phyloP scores from a whole-genome alignment of 2,329 filamentous ascomycete species.

The Cytospora mali region DNA sequence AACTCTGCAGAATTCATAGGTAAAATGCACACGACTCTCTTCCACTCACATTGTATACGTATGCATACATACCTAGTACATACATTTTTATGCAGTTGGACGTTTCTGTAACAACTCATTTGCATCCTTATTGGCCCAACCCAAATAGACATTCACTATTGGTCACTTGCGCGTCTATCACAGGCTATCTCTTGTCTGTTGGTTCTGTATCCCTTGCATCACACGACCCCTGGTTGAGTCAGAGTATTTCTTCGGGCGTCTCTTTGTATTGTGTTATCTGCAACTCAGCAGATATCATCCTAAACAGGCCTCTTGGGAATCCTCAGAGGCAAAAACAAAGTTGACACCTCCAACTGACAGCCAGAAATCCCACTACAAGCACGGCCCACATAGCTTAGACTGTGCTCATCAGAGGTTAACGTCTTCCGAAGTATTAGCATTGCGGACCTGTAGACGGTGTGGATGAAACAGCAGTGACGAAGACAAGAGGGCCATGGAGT shows the following conservation, averaged over 20 bases:
- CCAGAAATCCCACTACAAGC: neutral
- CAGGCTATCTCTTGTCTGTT: neutral
- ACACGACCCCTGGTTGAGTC: neutral
- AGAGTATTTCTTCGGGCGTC: neutral
- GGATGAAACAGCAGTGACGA: neutral
- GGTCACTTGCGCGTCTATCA: neutral
- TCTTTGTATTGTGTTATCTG: neutral
- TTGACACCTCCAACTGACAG: neutral
- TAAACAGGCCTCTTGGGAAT: neutral
- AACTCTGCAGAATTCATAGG: neutral
- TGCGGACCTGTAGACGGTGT: too few species aligned
- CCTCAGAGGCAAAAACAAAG: neutral
- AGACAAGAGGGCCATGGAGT: neutral
- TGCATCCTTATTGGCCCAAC: neutral
- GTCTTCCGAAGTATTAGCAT: too few species aligned
- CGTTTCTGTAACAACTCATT: neutral
- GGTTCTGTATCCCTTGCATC: neutral
- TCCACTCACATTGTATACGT: neutral
- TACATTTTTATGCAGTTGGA: neutral
- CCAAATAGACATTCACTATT: neutral
- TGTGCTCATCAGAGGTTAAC: neutral
- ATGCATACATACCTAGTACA: neutral
- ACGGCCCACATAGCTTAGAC: neutral
- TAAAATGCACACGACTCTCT: neutral
- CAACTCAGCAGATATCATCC: neutral